These are phyloP conservation scores for Penicillium samsonianum DNA, from an alignment of 495 filamentous ascomycete species.

Conservation along the genomic window DNA sequence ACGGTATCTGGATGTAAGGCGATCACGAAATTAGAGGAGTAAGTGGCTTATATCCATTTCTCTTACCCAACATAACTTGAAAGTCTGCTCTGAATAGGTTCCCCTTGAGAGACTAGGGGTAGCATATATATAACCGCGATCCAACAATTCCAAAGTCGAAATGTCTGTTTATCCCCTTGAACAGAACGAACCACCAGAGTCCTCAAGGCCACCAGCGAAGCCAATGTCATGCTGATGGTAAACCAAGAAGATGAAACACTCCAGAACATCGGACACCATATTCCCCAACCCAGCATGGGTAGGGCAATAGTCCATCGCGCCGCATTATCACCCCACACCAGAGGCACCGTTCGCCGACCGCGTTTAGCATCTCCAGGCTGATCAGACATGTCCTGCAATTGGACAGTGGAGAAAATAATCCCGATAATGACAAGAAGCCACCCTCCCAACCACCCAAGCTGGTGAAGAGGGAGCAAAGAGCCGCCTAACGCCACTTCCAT, in stretches of 20 bases:
- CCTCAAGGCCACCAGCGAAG: neutral
- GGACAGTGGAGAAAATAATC: constrained; percentile 47
- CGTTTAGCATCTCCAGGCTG: constrained; percentile 39
- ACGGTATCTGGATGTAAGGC: no score
- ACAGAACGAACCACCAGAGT: neutral
- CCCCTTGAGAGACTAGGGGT: neutral
- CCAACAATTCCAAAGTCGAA: constrained; percentile 13
- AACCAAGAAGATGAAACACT: neutral
- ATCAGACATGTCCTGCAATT: constrained; percentile 48
- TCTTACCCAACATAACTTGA: neutral
- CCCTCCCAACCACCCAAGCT: neutral
- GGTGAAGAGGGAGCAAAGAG: neutral
- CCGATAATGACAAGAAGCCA: constrained; percentile 44
- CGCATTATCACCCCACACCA: constrained; percentile 41
- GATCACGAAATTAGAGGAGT: no score
- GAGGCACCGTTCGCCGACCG: constrained; percentile 39
- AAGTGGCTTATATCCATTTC: neutral
- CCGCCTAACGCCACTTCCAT: constrained; percentile 24
- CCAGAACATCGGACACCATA: constrained; percentile 36
- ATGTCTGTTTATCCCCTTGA: constrained; percentile 1
- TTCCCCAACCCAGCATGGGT: constrained; percentile 39
- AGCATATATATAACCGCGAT: constrained; percentile 8
- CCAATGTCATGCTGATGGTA: neutral
- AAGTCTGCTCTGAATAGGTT: neutral
- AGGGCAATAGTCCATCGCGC: constrained; percentile 40